Percentiles rank a stretch among this genome's conserved stretches.
Evolutionary conservation across 371 early-diverging fungal species (phyloP).

Genomic region (Haplosporangium sp.): DNA sequence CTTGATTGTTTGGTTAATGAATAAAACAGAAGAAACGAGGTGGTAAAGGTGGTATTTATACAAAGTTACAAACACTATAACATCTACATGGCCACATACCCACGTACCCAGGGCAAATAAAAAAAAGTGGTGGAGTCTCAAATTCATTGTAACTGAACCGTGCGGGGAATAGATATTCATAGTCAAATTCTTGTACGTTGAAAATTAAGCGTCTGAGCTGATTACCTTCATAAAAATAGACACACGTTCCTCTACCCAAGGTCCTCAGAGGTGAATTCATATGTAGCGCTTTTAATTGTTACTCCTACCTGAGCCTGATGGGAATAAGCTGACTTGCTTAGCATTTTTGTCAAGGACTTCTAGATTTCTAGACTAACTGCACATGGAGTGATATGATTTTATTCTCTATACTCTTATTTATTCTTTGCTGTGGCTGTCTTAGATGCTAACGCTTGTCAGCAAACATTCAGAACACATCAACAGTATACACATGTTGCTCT

Average conservation of each 20-base stretch:
- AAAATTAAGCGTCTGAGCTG: not conserved
- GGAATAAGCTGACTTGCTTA: not conserved
- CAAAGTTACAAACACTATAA: not conserved
- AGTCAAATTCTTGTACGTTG: not conserved
- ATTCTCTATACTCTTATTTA: no score
- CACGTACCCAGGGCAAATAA: not conserved
- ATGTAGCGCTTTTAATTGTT: not conserved
- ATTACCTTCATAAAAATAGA: not conserved
- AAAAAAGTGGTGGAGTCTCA: not conserved
- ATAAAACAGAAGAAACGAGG: no score
- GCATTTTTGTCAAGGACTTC: not conserved
- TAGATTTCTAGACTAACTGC: no score
- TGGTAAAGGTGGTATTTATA: not conserved
- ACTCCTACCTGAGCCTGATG: not conserved
- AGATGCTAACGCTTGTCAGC: no score
- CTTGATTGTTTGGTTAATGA: not conserved
- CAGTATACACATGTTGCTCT: no score
- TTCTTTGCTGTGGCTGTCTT: no score
- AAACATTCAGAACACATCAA: no score
- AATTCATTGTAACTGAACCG: constrained; percentile 14
- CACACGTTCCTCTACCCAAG: not conserved
- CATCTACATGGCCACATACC: no score
- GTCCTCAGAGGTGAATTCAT: not conserved
- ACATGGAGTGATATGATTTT: no score
- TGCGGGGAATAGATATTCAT: constrained; percentile 19